Conservation (phyloP, 2,329 filamentous ascomycete species). For the Grosmannia clavigera region DNA sequence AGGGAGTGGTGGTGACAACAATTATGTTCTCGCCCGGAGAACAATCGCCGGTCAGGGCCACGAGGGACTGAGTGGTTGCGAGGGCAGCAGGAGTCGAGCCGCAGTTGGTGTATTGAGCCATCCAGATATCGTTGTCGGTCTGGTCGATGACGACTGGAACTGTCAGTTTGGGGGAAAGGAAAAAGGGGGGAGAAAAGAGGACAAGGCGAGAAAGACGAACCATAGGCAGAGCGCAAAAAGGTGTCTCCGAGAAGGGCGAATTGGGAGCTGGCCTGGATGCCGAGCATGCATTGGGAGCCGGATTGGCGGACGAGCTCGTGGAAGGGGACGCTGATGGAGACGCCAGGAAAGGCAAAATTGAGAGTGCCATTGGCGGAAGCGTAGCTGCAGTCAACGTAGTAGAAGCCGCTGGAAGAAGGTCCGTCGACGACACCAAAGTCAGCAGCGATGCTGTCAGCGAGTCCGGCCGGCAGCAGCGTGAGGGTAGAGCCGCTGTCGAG, state of each 20-base stretch:
- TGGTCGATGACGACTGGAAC: conserved; percentile 35
- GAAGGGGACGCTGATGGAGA: conserved; percentile 37
- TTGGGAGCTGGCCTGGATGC: conserved; percentile 31
- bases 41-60: conserved; percentile 10
- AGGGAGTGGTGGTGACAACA: neutral
- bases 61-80: conserved; percentile 4
- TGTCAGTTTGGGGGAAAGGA: conserved; percentile 10
- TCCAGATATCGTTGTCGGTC: conserved; percentile 32
- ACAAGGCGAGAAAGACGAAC: conserved; percentile 15
- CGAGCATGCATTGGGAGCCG: conserved; percentile 30
- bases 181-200: neutral
- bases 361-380: conserved; percentile 28
- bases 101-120: conserved; percentile 39
- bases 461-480: conserved; percentile 47
- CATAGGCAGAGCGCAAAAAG: conserved; percentile 42
- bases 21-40: neutral
- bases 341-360: conserved; percentile 35
- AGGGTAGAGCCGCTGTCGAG: conserved; percentile 61
- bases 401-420: conserved; percentile 30
- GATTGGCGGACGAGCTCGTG: conserved; percentile 33
- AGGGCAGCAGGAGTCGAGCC: conserved; percentile 30
- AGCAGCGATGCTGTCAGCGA: conserved; percentile 36
- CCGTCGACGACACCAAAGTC: conserved; percentile 31
- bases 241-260: conserved; percentile 46
- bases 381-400: conserved; percentile 31